Base-by-base conservation (phyloP, 2,329 filamentous ascomycete genomes). In the Neofusicoccum sp. region DNA sequence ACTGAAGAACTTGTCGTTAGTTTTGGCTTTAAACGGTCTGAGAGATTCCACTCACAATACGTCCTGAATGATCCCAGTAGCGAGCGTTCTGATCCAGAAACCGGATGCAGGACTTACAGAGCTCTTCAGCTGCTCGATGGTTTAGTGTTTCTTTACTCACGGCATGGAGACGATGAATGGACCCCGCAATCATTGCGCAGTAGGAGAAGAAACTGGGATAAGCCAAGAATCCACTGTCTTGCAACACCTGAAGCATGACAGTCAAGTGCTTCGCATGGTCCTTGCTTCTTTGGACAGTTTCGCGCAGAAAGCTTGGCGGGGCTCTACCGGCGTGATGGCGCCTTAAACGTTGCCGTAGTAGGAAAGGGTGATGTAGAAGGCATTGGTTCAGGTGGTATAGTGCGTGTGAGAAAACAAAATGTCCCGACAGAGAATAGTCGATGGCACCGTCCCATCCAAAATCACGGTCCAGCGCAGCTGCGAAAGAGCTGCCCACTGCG, bases 331-430 rank as follows among this genome's bases (percentile, higher is more conserved):
- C 65, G 30, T 66, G 68, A 2, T 63, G 60, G 33, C 66, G 65
- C 3, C 24, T 5, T 7, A 73, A 63, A 7, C 70, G 64, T 26
- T 69, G 62, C 1, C 66, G 66, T 3, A 75, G 59, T 6, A 74
- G 62, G 57, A 76, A 74, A 0, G 73, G 73, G 58, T 76, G 74
- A 61, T 75, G 68, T 3, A 76, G 62, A n/a, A 76, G 61, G 58
- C 71, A 75, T 31, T 75, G 70, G 38, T 68, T 71, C 6, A 73
- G 64, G 41, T 75, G 71, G 41, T 72, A 76, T 1, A 76, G 57
- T 1, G 68, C 67, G 30, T 71, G 69, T 3, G 73, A 68, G 41
- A 72, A 74, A 11, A 72, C 61, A 8, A 71, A 59, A 58, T 70
- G 70, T 4, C 69, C 70, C 5, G 63, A 57, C 26, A 65, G 47